A percentile compares a stretch with the other conserved stretches of the same genome.
Evolutionary conservation across 352 stramenopile genomes (phyloP).

Genomic region (Globisporangium viniferum): DNA sequence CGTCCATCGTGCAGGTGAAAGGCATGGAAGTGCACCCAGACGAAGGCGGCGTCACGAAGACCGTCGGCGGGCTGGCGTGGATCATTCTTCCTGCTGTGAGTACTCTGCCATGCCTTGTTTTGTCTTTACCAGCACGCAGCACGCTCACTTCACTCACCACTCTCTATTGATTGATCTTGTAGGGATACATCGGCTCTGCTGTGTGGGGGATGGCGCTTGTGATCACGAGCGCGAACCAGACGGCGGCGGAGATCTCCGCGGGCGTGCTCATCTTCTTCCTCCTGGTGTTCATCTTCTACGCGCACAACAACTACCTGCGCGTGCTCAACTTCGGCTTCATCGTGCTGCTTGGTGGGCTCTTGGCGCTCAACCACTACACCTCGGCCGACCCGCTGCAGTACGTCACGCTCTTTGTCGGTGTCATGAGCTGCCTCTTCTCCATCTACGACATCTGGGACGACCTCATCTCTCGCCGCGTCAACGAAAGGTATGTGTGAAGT

Average conservation of each 20-base stretch:
- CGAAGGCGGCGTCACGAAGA: constrained; percentile 86
- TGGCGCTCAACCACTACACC: constrained; percentile 69
- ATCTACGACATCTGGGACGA: constrained; percentile 92
- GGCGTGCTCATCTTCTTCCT: constrained; percentile 88
- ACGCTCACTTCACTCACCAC: background rate
- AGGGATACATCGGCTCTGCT: constrained; percentile 85
- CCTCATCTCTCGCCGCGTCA: constrained; percentile 85
- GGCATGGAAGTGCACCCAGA: constrained; percentile 89
- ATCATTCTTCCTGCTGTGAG: constrained; percentile 72
- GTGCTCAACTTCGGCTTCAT: constrained; percentile 84
- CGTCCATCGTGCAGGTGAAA: constrained; percentile 42
- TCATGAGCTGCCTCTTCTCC: constrained; percentile 91
- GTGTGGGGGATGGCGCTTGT: constrained; percentile 87
- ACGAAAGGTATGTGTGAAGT: constrained; percentile 46
- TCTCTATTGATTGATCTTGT: background rate
- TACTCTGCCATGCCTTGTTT: constrained; percentile 1
- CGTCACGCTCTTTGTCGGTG: constrained; percentile 84
- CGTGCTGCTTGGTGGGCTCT: constrained; percentile 66
- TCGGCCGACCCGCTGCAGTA: constrained; percentile 72
- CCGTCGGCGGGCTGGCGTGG: constrained; percentile 61
- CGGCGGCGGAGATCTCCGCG: constrained; percentile 64
- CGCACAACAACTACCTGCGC: constrained; percentile 85
- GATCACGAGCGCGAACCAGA: constrained; percentile 59
- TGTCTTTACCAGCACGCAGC: background rate
- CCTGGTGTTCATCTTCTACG: constrained; percentile 83